Evolutionary conservation across 768 basidiomycete species (phyloP).

Genomic region (Tricholoma furcatifolium): DNA sequence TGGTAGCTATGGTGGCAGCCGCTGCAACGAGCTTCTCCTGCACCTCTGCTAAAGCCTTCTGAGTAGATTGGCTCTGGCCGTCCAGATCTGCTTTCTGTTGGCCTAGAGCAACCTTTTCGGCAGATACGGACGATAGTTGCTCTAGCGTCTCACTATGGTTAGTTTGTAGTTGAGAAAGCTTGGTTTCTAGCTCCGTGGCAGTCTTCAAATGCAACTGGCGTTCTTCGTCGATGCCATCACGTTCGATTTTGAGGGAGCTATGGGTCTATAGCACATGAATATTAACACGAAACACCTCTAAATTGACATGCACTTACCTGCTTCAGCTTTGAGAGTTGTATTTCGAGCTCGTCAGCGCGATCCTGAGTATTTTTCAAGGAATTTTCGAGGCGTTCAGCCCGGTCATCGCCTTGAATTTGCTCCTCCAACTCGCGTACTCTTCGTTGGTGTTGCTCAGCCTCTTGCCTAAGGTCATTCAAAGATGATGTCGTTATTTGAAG

Average conservation of each 20-base stretch:
- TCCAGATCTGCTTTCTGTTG: conserved; percentile 52
- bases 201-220: conserved; percentile 38
- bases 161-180: conserved; percentile 45
- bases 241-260: conserved; percentile 56
- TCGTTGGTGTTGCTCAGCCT: conserved; percentile 53
- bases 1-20: conserved; percentile 49
- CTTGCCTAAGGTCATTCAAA: conserved; percentile 48
- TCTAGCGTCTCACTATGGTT: conserved; percentile 36
- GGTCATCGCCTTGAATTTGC: conserved; percentile 81
- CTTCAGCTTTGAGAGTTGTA: conserved; percentile 74
- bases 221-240: conserved; percentile 52
- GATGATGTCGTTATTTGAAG: conserved; percentile 61
- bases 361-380: conserved; percentile 79
- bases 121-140: conserved; percentile 41
- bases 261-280: conserved; percentile 42
- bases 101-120: conserved; percentile 45
- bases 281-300: neutral
- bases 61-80: conserved; percentile 42
- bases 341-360: conserved; percentile 80
- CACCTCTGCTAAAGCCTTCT: conserved; percentile 47
- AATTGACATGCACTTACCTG: conserved; percentile 48
- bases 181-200: conserved; percentile 47
- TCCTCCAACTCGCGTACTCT: conserved; percentile 74
- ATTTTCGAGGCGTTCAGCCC: conserved; percentile 68
- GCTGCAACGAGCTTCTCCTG: conserved; percentile 60